These are phyloP conservation scores for Aspergillus unguis DNA, from an alignment of 2,329 filamentous ascomycete genomes.

Conservation along the genomic window DNA sequence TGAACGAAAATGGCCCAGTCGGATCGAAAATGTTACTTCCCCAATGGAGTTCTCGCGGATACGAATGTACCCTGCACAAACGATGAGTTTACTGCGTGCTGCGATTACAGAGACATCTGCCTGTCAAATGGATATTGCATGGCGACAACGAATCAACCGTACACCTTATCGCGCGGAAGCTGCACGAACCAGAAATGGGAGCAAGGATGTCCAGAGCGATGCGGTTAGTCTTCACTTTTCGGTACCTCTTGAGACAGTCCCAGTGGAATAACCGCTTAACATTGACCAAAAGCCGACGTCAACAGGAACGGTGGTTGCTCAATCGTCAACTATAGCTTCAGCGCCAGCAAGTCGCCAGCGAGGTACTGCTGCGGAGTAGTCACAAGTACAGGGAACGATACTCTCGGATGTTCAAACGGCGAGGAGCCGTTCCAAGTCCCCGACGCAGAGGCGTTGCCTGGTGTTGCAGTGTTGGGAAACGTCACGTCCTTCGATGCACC, in stretches of 20 bases:
- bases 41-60: conserved; percentile 18
- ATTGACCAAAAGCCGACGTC: conserved; percentile 10
- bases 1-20: too few species aligned
- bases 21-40: conserved; percentile 26
- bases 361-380: conserved; percentile 27
- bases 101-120: conserved; percentile 24
- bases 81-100: conserved; percentile 25
- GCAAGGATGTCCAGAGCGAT: conserved; percentile 21
- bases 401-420: conserved; percentile 19
- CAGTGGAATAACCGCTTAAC: too few species aligned
- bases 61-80: conserved; percentile 26
- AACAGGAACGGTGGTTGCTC: conserved; percentile 16
- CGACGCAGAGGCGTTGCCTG: conserved; percentile 20
- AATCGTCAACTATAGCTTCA: conserved; percentile 21
- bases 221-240: conserved; percentile 15
- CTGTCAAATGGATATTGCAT: conserved; percentile 29
- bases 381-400: conserved; percentile 9
- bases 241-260: too few species aligned
- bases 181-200: conserved; percentile 32
- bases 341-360: conserved; percentile 6
- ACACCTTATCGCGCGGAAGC: conserved; percentile 24
- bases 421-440: conserved; percentile 25
- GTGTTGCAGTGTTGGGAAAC: conserved; percentile 21
- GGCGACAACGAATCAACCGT: conserved; percentile 22
- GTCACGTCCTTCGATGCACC: conserved; percentile 8